These are phyloP conservation scores for Ogataea methanolica DNA, from an alignment of 805 yeast genomes.

Conservation along the genomic window DNA sequence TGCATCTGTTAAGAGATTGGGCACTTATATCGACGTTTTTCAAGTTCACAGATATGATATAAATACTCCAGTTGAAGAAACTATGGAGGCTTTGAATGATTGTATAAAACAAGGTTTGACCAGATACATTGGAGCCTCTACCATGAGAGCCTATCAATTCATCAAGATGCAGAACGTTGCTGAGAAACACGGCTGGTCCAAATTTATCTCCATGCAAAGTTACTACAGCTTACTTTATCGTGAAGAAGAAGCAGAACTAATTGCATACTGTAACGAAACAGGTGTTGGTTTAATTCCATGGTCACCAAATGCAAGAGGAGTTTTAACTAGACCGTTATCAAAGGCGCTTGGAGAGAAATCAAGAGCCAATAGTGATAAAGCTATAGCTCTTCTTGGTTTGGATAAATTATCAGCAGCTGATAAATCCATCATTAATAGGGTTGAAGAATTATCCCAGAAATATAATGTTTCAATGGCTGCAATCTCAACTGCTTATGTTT, in stretches of 20 bases:
- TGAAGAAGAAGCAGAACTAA: conserved; percentile 60
- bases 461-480: conserved; percentile 45
- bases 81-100: conserved; percentile 51
- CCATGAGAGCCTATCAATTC: conserved; percentile 53
- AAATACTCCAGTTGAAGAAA: conserved; percentile 43
- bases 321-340: conserved; percentile 42
- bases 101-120: conserved; percentile 40
- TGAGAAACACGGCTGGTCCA: conserved; percentile 49
- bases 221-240: conserved; percentile 50
- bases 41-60: conserved; percentile 54
- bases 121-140: conserved; percentile 57
- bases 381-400: background rate
- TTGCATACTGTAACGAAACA: conserved; percentile 44
- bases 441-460: conserved; percentile 47
- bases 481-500: conserved; percentile 47
- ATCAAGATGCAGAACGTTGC: conserved; percentile 50
- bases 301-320: conserved; percentile 54
- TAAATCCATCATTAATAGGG: conserved; percentile 37
- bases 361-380: too few relatives aligned
- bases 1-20: conserved; percentile 39
- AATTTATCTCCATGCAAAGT: conserved; percentile 54
- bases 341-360: background rate
- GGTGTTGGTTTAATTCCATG: conserved; percentile 58
- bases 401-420: conserved; percentile 19
- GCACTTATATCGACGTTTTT: conserved; percentile 46